These are phyloP conservation scores for Cyclostephanos tholiformis DNA, from an alignment of 108 stramenopile species.

Conservation along the genomic window DNA sequence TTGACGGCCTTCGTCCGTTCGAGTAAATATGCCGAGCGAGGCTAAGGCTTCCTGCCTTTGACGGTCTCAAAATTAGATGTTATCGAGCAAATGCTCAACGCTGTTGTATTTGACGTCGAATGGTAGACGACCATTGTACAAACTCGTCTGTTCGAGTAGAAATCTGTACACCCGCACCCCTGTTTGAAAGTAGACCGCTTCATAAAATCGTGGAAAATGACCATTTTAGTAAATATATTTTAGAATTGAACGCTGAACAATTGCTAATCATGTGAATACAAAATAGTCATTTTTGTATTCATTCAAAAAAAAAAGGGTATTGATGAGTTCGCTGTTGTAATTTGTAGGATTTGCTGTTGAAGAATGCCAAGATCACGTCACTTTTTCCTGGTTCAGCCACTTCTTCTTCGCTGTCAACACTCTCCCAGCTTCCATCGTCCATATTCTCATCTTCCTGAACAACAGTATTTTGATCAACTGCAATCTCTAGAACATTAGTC, in stretches of 20 bases:
- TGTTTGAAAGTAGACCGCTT: not conserved
- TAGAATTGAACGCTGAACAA: not conserved
- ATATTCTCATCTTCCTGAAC: slow-evolving; percentile 23
- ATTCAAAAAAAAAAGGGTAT: slow-evolving; percentile 19
- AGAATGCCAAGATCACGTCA: slow-evolving; percentile 31
- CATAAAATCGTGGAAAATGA: not conserved
- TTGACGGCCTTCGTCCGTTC: slow-evolving; percentile 37
- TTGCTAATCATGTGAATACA: not conserved
- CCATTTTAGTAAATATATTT: not conserved
- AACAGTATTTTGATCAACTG: slow-evolving; percentile 3
- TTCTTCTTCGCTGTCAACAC: slow-evolving; percentile 52
- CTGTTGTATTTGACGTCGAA: slow-evolving; percentile 23
- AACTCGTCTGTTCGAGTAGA: not conserved
- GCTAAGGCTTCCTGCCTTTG: slow-evolving; percentile 25
- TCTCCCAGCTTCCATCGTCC: slow-evolving; percentile 64
- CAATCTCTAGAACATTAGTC: not conserved
- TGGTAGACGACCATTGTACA: not conserved
- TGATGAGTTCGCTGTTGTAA: slow-evolving; percentile 15
- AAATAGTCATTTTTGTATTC: not conserved
- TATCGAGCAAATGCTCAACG: not conserved
- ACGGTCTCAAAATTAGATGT: slow-evolving; percentile 26
- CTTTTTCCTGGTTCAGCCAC: not conserved
- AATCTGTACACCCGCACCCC: not conserved
- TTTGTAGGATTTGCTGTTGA: slow-evolving; percentile 42
- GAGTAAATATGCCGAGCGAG: not conserved